A percentile compares a stretch with the other conserved stretches of the same genome.
These are phyloP conservation scores for Metschnikowia gruessii DNA, from an alignment of 805 yeast species.

Conservation along the genomic window DNA sequence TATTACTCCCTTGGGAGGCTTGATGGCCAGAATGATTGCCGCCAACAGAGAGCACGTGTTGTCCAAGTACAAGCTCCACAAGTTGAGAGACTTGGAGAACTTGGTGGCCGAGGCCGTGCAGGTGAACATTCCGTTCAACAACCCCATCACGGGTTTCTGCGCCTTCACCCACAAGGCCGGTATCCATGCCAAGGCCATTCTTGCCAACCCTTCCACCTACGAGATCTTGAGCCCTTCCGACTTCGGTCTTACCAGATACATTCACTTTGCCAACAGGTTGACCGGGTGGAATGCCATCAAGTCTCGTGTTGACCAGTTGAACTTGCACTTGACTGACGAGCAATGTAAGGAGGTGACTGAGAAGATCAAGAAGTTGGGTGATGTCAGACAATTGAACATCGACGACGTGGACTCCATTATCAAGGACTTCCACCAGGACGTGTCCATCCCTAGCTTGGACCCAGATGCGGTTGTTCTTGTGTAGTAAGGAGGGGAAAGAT, in stretches of 20 bases:
- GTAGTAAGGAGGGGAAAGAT: not conserved
- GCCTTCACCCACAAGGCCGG: slow-evolving; percentile 99
- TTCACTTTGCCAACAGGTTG: slow-evolving; percentile 95
- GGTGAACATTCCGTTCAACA: slow-evolving; percentile 96
- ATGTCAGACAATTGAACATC: slow-evolving; percentile 87
- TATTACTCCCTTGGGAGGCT: slow-evolving; percentile 94
- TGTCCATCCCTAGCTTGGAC: slow-evolving; percentile 47
- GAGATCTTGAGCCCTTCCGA: slow-evolving; percentile 94
- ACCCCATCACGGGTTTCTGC: slow-evolving; percentile 98
- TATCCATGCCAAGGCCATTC: slow-evolving; percentile 96
- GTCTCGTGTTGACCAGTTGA: slow-evolving; percentile 95
- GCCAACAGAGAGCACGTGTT: slow-evolving; percentile 96
- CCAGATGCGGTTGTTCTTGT: slow-evolving; percentile 13
- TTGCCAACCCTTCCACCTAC: slow-evolving; percentile 98
- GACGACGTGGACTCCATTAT: slow-evolving; percentile 98
- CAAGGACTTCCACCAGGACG: slow-evolving; percentile 85
- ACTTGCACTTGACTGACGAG: slow-evolving; percentile 82
- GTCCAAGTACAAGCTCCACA: slow-evolving; percentile 91
- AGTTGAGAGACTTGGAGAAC: slow-evolving; percentile 92
- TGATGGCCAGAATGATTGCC: slow-evolving; percentile 99
- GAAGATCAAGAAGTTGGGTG: slow-evolving; percentile 92
- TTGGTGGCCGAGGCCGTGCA: slow-evolving; percentile 96
- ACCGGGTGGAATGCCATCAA: slow-evolving; percentile 99
- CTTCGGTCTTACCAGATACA: slow-evolving; percentile 93
- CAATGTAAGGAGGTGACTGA: slow-evolving; percentile 93